Conservation (phyloP, 352 stramenopile species). For the Phytophthora foliorum region DNA sequence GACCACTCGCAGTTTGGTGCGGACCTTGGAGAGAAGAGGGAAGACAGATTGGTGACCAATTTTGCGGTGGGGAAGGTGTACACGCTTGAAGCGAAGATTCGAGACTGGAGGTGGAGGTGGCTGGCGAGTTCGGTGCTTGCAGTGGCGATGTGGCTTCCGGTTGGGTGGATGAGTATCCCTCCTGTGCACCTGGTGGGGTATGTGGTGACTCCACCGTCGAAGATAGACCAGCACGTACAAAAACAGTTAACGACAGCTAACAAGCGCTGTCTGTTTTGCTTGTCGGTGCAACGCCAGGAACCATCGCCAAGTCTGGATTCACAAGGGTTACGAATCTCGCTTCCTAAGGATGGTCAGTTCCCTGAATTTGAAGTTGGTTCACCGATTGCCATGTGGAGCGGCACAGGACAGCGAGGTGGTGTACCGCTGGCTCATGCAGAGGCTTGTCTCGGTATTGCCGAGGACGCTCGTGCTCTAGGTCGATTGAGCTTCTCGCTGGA, state of each 20-base stretch:
- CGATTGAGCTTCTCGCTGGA: conserved; percentile 64
- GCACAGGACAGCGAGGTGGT: conserved; percentile 15
- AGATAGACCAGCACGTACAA: not conserved
- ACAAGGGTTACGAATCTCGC: conserved; percentile 11
- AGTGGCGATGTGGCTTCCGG: conserved; percentile 49
- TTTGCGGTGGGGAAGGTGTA: conserved; percentile 56
- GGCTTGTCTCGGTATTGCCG: conserved; percentile 32
- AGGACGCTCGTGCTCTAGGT: conserved; percentile 36
- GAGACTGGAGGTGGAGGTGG: conserved; percentile 56
- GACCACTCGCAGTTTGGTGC: conserved; percentile 34
- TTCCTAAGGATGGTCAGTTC: conserved; percentile 5
- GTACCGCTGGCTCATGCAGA: conserved; percentile 33
- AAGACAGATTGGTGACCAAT: conserved; percentile 6
- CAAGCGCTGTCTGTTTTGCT: conserved; percentile 63
- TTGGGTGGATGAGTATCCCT: conserved; percentile 48
- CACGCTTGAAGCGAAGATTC: conserved; percentile 66
- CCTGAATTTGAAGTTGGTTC: conserved; percentile 30
- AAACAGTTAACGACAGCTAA: conserved; percentile 16
- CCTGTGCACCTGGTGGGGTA: conserved; percentile 61
- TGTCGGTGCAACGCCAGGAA: conserved; percentile 52
- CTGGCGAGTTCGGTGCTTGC: conserved; percentile 49
- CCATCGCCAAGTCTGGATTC: not conserved
- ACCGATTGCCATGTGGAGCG: conserved; percentile 25
- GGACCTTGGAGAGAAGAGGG: not conserved
- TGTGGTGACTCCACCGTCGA: conserved; percentile 23